Conservation (phyloP, 2,329 filamentous ascomycete species). For the Chalaropsis thielavioides region DNA sequence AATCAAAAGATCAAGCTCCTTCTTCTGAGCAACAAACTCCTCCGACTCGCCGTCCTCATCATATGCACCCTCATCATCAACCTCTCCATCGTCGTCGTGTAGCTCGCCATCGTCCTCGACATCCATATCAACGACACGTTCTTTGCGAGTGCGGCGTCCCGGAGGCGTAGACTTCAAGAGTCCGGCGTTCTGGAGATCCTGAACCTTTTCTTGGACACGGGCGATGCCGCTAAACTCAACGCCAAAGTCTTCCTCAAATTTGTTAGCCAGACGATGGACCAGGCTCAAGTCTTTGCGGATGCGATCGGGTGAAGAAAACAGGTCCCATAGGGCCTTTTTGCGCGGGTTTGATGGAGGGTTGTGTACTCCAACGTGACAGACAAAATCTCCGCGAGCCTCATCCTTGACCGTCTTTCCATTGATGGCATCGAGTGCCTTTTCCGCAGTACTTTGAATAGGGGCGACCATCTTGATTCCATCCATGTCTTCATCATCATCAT, state of each 20-base stretch:
- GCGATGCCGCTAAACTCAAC: constrained; percentile 60
- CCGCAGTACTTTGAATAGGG: constrained; percentile 46
- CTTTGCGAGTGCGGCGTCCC: constrained; percentile 47
- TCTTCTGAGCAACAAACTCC: constrained; percentile 82
- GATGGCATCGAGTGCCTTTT: constrained; percentile 82
- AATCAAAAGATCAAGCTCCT: constrained; percentile 87
- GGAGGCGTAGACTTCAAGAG: constrained; percentile 53
- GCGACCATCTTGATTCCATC: constrained; percentile 40
- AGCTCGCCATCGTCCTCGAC: constrained; percentile 49
- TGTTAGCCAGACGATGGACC: constrained; percentile 66
- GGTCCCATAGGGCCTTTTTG: constrained; percentile 92
- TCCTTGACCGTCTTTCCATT: constrained; percentile 97
- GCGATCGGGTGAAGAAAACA: constrained; percentile 87
- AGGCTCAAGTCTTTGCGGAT: constrained; percentile 80
- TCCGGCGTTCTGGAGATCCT: constrained; percentile 62
- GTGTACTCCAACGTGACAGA: constrained; percentile 92
- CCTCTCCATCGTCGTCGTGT: constrained; percentile 59
- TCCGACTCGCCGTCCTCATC: constrained; percentile 82
- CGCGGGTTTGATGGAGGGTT: constrained; percentile 71
- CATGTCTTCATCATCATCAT: constrained; percentile 32
- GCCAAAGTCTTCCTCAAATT: constrained; percentile 73
- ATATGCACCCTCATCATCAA: constrained; percentile 59
- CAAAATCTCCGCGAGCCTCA: constrained; percentile 84
- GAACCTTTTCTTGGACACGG: constrained; percentile 76
- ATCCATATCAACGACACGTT: constrained; percentile 25